Percentiles rank a stretch among this genome's conserved stretches.
Evolutionary conservation across 139 green algal species (phyloP).

Genomic region (Tetradesmus lagerheimii): DNA sequence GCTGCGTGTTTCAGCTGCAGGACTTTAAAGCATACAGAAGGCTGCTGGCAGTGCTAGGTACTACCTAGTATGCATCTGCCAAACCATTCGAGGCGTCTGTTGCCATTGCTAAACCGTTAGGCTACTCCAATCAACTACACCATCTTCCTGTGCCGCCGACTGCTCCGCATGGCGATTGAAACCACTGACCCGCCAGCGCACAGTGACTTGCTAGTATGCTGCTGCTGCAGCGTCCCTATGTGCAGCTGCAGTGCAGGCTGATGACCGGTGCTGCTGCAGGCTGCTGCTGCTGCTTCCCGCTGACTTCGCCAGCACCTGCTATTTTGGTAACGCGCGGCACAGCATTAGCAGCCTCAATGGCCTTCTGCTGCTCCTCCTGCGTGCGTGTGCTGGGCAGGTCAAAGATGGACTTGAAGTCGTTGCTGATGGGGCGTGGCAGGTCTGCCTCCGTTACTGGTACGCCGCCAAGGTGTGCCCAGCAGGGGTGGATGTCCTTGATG

Average conservation of each 20-base stretch:
- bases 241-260: neutral
- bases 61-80: too few relatives aligned
- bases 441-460: neutral
- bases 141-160: too few relatives aligned
- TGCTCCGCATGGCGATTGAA: neutral
- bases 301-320: neutral
- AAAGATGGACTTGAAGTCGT: conserved; percentile 14
- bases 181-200: too few relatives aligned
- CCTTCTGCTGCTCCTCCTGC: neutral
- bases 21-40: too few relatives aligned
- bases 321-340: neutral
- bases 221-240: neutral
- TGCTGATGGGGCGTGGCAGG: conserved; percentile 40
- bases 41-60: too few relatives aligned
- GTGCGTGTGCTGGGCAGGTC: conserved; percentile 18
- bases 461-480: conserved; percentile 52
- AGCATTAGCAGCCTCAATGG: neutral
- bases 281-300: neutral
- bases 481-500: conserved; percentile 59
- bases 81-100: too few relatives aligned
- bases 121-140: too few relatives aligned
- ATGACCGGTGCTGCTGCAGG: neutral
- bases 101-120: too few relatives aligned
- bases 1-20: too few relatives aligned
- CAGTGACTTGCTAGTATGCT: neutral